phyloP scores from a whole-genome alignment of 2,329 filamentous ascomycete genomes.

The Xylaria sp. region DNA sequence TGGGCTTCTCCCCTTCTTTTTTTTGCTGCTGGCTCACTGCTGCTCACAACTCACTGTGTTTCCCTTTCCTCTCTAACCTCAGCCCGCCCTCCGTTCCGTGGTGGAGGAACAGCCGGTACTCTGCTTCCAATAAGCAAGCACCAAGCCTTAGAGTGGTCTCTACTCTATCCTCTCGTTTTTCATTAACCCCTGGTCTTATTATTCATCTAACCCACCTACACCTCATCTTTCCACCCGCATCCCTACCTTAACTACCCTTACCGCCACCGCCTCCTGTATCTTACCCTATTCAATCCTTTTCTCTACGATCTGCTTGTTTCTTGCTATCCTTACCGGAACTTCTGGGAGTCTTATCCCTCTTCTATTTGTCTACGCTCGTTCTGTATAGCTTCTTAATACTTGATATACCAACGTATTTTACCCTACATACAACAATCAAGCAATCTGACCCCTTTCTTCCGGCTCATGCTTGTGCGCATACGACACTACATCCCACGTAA shows the following conservation, averaged over 20 bases:
- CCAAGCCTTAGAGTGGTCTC: constrained; percentile 41
- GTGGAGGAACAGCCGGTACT: constrained; percentile 34
- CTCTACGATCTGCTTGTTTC: constrained; percentile 41
- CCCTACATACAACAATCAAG: constrained; percentile 36
- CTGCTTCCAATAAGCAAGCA: constrained; percentile 18
- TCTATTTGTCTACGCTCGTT: constrained; percentile 49
- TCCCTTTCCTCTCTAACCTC: constrained; percentile 24
- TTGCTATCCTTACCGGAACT: constrained; percentile 38
- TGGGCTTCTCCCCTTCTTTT: constrained; percentile 46
- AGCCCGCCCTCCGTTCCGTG: constrained; percentile 35
- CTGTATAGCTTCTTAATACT: constrained; percentile 51
- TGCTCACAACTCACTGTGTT: constrained; percentile 26
- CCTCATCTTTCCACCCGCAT: constrained; percentile 47
- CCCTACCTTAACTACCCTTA: constrained; percentile 43
- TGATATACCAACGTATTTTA: constrained; percentile 43
- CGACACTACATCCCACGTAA: constrained; percentile 36
- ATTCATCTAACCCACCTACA: constrained; percentile 38
- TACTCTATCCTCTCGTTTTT: constrained; percentile 39
- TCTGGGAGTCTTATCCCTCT: constrained; percentile 44
- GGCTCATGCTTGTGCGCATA: constrained; percentile 29
- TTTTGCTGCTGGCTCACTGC: constrained; percentile 36
- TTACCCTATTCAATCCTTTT: constrained; percentile 50
- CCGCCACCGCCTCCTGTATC: constrained; percentile 42
- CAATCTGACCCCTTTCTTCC: constrained; percentile 38
- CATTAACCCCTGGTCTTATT: constrained; percentile 37